These are phyloP conservation scores for Limnanthes douglasii DNA, from an alignment of 345 rosid species.

Conservation along the genomic window DNA sequence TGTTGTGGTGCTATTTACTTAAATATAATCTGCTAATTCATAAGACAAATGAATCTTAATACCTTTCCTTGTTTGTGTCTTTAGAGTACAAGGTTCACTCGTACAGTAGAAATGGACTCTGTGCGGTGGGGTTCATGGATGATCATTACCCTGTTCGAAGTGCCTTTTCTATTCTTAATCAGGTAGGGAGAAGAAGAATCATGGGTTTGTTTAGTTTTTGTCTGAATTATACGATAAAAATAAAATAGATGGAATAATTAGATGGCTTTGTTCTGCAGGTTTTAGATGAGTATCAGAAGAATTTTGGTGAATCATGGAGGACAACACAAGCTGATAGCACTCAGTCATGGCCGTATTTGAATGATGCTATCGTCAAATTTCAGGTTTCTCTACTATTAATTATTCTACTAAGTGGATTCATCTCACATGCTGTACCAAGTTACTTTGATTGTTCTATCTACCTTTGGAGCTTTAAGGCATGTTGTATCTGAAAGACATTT, in stretches of 20 bases:
- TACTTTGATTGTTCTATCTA: too few relatives aligned
- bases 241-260: background rate
- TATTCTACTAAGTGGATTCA: too few relatives aligned
- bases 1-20: conserved; percentile 1
- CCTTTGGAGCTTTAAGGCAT: too few relatives aligned
- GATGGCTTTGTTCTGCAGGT: conserved; percentile 26
- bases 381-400: conserved; percentile 32
- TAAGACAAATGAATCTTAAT: background rate
- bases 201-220: background rate
- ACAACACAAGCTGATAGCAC: conserved; percentile 37
- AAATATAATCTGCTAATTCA: background rate
- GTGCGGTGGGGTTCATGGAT: conserved; percentile 86
- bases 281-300: conserved; percentile 85
- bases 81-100: conserved; percentile 91
- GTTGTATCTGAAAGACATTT: conserved; percentile 4
- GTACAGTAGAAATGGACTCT: conserved; percentile 81
- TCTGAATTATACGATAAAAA: too few relatives aligned
- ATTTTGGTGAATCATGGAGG: conserved; percentile 83
- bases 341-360: conserved; percentile 75
- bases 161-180: conserved; percentile 76
- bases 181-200: conserved; percentile 22
- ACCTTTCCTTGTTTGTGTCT: background rate
- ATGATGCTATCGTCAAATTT: conserved; percentile 62
- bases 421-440: too few relatives aligned
- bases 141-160: conserved; percentile 93